A percentile compares a stretch with the other conserved stretches of the same genome.
Evolutionary conservation across 805 yeast species (phyloP).

Genomic region (Nakazawaea ernobii): DNA sequence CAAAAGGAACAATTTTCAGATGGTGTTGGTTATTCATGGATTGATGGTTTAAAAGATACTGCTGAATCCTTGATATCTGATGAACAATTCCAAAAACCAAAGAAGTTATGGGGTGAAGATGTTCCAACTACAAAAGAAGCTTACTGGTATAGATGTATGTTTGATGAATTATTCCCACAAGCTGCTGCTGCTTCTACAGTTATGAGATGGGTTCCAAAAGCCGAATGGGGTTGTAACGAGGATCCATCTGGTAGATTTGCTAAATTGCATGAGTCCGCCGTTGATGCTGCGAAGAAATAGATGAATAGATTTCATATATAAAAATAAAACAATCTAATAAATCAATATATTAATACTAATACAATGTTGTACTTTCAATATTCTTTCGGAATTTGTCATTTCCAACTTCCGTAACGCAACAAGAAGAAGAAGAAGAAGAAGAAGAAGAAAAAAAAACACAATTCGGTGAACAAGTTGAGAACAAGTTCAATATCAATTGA

Average conservation of each 20-base stretch:
- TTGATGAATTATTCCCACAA: conserved; percentile 87
- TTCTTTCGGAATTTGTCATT: neutral
- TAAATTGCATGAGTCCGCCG: conserved; percentile 75
- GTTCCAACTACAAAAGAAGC: conserved; percentile 98
- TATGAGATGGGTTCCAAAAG: conserved; percentile 99
- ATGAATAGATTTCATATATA: neutral
- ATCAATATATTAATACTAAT: neutral
- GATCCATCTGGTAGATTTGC: conserved; percentile 99
- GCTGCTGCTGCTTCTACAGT: conserved; percentile 94
- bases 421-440: too few species aligned
- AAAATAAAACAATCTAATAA: neutral
- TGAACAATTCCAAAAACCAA: conserved; percentile 85
- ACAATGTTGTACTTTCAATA: too few species aligned
- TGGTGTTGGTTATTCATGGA: conserved; percentile 99
- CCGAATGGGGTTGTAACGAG: conserved; percentile 99
- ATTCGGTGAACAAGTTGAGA: neutral
- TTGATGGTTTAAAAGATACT: conserved; percentile 92
- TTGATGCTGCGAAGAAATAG: conserved; percentile 23
- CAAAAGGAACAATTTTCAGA: conserved; percentile 99
- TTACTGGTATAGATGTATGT: conserved; percentile 96
- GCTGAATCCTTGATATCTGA: conserved; percentile 85
- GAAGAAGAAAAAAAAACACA: neutral
- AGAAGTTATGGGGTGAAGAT: conserved; percentile 94
- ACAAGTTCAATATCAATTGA: neutral
- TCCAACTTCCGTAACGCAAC: neutral